Evolutionary conservation across 495 filamentous ascomycete genomes (phyloP).

Genomic region (Podospora tetraspora): DNA sequence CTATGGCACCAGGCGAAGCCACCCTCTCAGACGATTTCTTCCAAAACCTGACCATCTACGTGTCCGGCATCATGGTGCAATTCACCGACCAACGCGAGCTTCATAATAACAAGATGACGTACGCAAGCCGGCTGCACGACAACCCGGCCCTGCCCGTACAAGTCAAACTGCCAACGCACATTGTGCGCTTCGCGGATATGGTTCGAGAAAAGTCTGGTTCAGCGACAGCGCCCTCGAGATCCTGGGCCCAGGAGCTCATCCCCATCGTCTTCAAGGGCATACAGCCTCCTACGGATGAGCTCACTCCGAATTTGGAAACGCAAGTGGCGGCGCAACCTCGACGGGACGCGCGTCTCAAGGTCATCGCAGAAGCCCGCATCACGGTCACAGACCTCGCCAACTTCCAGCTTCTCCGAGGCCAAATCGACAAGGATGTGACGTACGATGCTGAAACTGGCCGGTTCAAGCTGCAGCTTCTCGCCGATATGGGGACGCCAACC

Average conservation of each 20-base stretch:
- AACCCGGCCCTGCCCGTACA: slow-evolving; percentile 27
- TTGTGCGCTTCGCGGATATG: slow-evolving; percentile 41
- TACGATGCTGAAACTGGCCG: slow-evolving; percentile 52
- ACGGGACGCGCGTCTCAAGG: slow-evolving; percentile 10
- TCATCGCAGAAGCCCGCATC: slow-evolving; percentile 30
- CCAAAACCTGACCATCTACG: slow-evolving; percentile 35
- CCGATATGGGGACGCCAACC: slow-evolving; percentile 51
- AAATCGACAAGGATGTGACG: slow-evolving; percentile 53
- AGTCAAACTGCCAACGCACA: slow-evolving; percentile 42
- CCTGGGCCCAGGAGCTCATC: slow-evolving; percentile 53
- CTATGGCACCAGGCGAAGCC: slow-evolving; percentile 32
- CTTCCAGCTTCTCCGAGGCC: slow-evolving; percentile 45
- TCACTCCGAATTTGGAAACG: slow-evolving; percentile 18
- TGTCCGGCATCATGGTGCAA: slow-evolving; percentile 39
- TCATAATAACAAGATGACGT: slow-evolving; percentile 31
- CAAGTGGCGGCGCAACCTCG: slow-evolving; percentile 7
- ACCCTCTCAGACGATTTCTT: slow-evolving; percentile 36
- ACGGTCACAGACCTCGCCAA: slow-evolving; percentile 32
- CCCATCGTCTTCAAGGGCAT: slow-evolving; percentile 49
- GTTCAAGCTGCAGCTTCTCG: slow-evolving; percentile 55
- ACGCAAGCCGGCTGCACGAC: slow-evolving; percentile 21
- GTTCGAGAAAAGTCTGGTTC: slow-evolving; percentile 20
- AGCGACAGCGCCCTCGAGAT: slow-evolving; percentile 4
- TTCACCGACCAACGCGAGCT: slow-evolving; percentile 41
- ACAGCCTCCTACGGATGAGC: slow-evolving; percentile 20